A percentile compares a stretch with the other conserved stretches of the same genome.
phyloP scores from a whole-genome alignment of 208 protist species.

The Tritrichomonas foetus region DNA sequence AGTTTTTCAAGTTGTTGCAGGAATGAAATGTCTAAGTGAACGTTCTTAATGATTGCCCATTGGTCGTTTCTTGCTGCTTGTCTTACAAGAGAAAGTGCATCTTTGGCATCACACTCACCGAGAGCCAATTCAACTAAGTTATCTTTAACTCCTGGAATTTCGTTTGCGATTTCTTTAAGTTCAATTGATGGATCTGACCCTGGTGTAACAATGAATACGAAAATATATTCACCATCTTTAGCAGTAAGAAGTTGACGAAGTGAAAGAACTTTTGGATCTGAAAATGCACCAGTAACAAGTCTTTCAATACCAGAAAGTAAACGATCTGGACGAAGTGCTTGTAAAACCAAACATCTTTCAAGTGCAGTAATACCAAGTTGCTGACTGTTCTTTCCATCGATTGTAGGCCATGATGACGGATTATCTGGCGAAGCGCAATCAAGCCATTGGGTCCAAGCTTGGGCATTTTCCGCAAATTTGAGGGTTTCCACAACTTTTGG shows the following conservation, averaged over 20 bases:
- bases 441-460: not conserved
- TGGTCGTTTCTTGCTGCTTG: not conserved
- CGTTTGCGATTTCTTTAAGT: conserved; percentile 71
- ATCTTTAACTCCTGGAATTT: conserved; percentile 58
- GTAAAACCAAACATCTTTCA: not conserved
- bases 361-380: not conserved
- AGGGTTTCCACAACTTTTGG: not conserved
- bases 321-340: not conserved
- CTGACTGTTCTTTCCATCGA: not conserved
- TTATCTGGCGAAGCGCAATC: not conserved
- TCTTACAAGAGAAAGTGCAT: not conserved
- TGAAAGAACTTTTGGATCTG: not conserved
- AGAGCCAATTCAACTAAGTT: conserved; percentile 81
- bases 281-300: not conserved
- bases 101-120: conserved; percentile 79
- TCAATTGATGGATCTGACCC: conserved; percentile 85
- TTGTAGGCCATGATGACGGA: not conserved
- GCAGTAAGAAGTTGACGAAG: not conserved
- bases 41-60: conserved; percentile 32
- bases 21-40: conserved; percentile 6
- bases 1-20: not conserved
- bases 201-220: conserved; percentile 81
- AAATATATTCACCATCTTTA: conserved; percentile 52
- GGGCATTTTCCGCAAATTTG: not conserved
- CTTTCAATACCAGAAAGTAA: not conserved